phyloP scores from a whole-genome alignment of 306 rosid species.

The Trifolium subterraneum region DNA sequence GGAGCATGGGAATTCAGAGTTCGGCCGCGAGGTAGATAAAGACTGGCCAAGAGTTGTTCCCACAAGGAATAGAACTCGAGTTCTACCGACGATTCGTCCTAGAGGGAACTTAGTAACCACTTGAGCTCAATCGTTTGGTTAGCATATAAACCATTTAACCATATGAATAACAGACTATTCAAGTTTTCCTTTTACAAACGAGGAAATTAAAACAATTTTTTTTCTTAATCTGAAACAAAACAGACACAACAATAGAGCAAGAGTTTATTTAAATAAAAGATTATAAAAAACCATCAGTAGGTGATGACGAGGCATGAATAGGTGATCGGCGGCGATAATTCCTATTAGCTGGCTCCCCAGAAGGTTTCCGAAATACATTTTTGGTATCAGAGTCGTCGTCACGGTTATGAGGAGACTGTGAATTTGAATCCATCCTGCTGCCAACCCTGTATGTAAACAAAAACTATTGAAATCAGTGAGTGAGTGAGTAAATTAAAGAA shows the following conservation, averaged over 20 bases:
- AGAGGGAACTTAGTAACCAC: too few species aligned
- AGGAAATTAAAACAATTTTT: background rate
- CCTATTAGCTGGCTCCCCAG: constrained; percentile 68
- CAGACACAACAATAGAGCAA: background rate
- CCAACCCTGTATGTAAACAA: constrained; percentile 32
- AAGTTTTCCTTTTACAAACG: background rate
- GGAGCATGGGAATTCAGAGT: too few species aligned
- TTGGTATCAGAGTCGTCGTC: constrained; percentile 52
- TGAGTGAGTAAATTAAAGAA: too few species aligned
- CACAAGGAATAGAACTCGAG: too few species aligned
- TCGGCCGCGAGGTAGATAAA: too few species aligned
- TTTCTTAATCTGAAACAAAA: background rate
- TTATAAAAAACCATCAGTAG: constrained; percentile 73
- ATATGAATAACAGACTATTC: constrained; percentile 6
- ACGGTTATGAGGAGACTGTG: constrained; percentile 32
- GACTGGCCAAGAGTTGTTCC: too few species aligned
- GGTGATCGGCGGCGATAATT: constrained; percentile 84
- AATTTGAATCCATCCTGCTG: constrained; percentile 60
- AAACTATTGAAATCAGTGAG: too few species aligned
- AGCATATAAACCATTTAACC: constrained; percentile 9
- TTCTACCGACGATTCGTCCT: too few species aligned
- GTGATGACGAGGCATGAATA: constrained; percentile 61
- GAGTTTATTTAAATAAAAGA: constrained; percentile 26
- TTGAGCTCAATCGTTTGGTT: too few species aligned
- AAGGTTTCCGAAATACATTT: constrained; percentile 72